Evolutionary conservation across 805 yeast genomes (phyloP).

Genomic region (Trichomonascus vanleenenianus): DNA sequence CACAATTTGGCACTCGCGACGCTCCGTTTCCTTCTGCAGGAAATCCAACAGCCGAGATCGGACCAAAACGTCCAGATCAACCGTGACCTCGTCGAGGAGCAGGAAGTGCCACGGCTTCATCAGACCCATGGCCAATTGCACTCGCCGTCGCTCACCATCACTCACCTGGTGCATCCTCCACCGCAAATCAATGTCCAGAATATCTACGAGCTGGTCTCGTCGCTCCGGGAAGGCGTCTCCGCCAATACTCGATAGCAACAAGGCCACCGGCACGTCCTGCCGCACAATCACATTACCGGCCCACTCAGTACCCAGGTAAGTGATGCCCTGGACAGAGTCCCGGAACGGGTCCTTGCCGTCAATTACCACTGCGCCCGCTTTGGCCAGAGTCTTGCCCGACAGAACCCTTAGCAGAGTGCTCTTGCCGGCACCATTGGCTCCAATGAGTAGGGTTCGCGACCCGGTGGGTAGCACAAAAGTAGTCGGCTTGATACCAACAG

Average conservation of each 20-base stretch:
- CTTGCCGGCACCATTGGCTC: conserved; percentile 97
- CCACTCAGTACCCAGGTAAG: conserved; percentile 97
- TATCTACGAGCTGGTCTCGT: conserved; percentile 63
- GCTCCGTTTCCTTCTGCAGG: conserved; percentile 62
- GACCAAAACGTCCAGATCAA: conserved; percentile 90
- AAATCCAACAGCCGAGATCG: conserved; percentile 66
- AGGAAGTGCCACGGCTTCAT: conserved; percentile 83
- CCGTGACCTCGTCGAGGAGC: conserved; percentile 93
- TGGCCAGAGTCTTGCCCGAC: conserved; percentile 86
- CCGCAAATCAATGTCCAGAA: conserved; percentile 74
- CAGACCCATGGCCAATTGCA: conserved; percentile 89
- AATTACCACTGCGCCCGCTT: conserved; percentile 59
- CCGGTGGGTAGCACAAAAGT: conserved; percentile 57
- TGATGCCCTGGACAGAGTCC: conserved; percentile 38
- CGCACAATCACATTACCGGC: conserved; percentile 84
- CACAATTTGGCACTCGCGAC: conserved; percentile 61
- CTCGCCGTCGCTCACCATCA: conserved; percentile 93
- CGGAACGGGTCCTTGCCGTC: conserved; percentile 87
- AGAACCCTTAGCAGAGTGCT: conserved; percentile 76
- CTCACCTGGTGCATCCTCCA: conserved; percentile 93
- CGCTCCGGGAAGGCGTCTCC: conserved; percentile 68
- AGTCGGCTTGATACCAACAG: conserved; percentile 62
- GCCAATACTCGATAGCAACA: conserved; percentile 74
- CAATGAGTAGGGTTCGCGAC: conserved; percentile 70
- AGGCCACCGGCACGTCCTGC: conserved; percentile 82